Percentiles rank a stretch among this genome's conserved stretches.
Conservation (phyloP, 257 asterid genomes). For the Solanum clarkiae region DNA sequence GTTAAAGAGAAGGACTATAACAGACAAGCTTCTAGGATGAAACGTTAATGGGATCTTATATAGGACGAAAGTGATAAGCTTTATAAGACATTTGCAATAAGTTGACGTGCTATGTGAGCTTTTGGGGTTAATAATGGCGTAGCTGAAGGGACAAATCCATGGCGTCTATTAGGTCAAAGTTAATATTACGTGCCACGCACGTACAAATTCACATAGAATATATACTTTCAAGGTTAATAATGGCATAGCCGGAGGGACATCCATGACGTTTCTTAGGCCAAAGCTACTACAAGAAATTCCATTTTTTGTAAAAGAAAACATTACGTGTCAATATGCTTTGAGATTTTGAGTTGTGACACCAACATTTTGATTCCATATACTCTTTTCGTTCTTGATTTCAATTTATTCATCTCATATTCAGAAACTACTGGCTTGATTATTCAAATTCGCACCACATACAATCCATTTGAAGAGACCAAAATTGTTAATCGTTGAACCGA, state of each 20-base stretch:
- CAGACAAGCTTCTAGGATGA: neutral
- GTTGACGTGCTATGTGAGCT: neutral
- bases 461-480: neutral
- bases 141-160: neutral
- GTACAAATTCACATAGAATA: neutral
- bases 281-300: neutral
- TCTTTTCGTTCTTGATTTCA: neutral
- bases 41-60: neutral
- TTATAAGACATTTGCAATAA: neutral
- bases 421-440: neutral
- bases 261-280: neutral
- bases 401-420: neutral
- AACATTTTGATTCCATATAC: neutral
- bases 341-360: neutral
- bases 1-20: neutral
- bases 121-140: neutral
- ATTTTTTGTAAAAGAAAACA: neutral
- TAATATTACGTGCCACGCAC: neutral
- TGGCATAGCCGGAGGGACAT: neutral
- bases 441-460: neutral
- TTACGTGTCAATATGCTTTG: neutral
- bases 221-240: neutral
- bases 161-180: no score
- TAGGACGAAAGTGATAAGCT: neutral
- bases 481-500: neutral